Base-by-base conservation (phyloP, 2,329 filamentous ascomycete species). In the Colletotrichum truncatum region DNA sequence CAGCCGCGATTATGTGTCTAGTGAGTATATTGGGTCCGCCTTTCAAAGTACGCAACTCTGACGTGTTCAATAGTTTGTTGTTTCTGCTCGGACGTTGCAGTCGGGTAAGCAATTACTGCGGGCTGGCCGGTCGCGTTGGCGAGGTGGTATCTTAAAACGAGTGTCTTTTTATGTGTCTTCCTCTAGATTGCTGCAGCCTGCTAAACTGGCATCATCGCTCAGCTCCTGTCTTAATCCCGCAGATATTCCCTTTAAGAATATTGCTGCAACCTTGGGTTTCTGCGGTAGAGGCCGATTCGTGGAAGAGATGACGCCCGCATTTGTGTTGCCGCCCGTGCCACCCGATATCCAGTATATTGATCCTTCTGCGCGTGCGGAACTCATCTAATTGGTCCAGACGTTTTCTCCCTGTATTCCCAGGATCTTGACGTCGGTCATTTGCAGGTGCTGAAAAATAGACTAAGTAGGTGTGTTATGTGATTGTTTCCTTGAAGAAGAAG, bases 291-390 rank as follows among this genome's bases (percentile, higher is more conserved):
- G 9, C 49, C 23, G 54, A 63, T 64, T 64, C 21, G 45, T 52
- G 64, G 60, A 53, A 64, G 45, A 26, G 45, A 53, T 21, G 16
- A 23, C n/a, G 8, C 28, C 32, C 30, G 11, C 49, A 21, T 28
- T 11, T 32, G n/a, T 12, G 25, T 54, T 48, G 32, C 30, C 48
- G 45, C 39, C 21, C 5, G 63, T 66, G 63, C 60, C 36, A 63
- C 56, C 32, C 36, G 39, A 54, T 41, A 14, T 14, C 34, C 30
- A 41, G 23, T 38, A 25, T n/a, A 45, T 62, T 32, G 14, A 30
- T 46, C n/a, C 12, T 41, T 12, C 7, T 18, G 9, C 6, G 32
- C 43, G 51, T 12, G 18, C 30, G 10, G n/a, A n/a, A 46, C 12
- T 21, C n/a, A 7, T 26, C 28, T 12, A 6, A 45, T 55, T 49